Conservation (phyloP, 2,329 filamentous ascomycete species). For the Epicoccum sorghinum region DNA sequence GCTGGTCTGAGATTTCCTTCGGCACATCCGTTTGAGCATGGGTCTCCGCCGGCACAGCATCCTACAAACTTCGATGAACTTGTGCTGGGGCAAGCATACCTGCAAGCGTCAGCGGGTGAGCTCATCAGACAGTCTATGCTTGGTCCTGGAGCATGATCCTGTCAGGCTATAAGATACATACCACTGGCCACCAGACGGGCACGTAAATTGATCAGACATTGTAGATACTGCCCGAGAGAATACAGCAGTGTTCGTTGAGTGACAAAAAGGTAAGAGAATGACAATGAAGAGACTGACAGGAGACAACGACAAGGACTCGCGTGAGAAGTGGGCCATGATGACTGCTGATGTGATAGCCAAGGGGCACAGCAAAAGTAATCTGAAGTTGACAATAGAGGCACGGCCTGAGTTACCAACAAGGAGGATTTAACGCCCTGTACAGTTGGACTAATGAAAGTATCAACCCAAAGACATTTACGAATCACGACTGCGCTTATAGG, state of each 20-base stretch:
- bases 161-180: slow-evolving; percentile 11
- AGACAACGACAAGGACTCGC: slow-evolving; percentile 11
- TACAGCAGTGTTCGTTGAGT: slow-evolving; percentile 8
- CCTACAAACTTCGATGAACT: slow-evolving; percentile 47
- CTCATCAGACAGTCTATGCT: neutral
- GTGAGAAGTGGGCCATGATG: slow-evolving; percentile 12
- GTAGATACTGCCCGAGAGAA: slow-evolving; percentile 12
- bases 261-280: slow-evolving; percentile 10
- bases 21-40: slow-evolving; percentile 48
- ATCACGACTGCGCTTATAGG: slow-evolving; percentile 7
- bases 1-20: slow-evolving; percentile 40
- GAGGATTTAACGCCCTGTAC: slow-evolving; percentile 12
- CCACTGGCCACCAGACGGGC: slow-evolving; percentile 30
- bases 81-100: slow-evolving; percentile 32
- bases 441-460: slow-evolving; percentile 6
- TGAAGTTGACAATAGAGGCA: slow-evolving; percentile 7
- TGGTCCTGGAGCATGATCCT: too few relatives aligned
- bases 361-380: slow-evolving; percentile 13
- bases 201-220: slow-evolving; percentile 26
- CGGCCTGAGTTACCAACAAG: slow-evolving; percentile 1
- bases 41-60: slow-evolving; percentile 46
- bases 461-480: slow-evolving; percentile 5
- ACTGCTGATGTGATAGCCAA: slow-evolving; percentile 12
- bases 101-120: slow-evolving; percentile 16
- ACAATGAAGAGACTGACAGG: slow-evolving; percentile 10